Conservation (phyloP, 208 protist species). For the Tritrichomonas musculus region DNA sequence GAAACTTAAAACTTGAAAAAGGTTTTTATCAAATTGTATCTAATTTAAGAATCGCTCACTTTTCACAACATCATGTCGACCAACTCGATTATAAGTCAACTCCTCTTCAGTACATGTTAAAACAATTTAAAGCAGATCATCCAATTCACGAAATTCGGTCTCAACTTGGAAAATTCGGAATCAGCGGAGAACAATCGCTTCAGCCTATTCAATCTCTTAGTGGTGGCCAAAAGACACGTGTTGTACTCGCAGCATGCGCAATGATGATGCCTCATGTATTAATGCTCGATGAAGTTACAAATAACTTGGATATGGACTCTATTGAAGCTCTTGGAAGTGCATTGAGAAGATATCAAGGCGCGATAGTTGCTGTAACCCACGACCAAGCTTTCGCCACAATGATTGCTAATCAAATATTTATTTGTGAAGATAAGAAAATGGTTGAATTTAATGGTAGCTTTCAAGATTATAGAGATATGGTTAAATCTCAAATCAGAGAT, state of each 20-base stretch:
- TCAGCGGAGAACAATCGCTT: constrained; percentile 32
- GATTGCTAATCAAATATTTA: background rate
- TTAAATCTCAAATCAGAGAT: background rate
- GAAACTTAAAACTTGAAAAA: constrained; percentile 31
- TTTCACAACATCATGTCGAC: constrained; percentile 49
- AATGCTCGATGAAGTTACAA: constrained; percentile 44
- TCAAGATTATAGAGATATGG: background rate
- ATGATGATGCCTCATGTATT: constrained; percentile 39
- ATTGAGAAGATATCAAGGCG: constrained; percentile 26
- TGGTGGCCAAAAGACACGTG: constrained; percentile 47
- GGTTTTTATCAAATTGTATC: constrained; percentile 26
- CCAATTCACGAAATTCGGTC: constrained; percentile 9
- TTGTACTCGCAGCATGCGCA: constrained; percentile 35
- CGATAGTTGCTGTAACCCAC: constrained; percentile 31
- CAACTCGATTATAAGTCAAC: constrained; percentile 40
- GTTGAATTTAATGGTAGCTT: background rate
- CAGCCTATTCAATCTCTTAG: constrained; percentile 38
- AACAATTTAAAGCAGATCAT: background rate
- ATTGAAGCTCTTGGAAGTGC: constrained; percentile 38
- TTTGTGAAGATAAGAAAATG: background rate
- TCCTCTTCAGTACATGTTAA: constrained; percentile 40
- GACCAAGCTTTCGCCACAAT: constrained; percentile 27
- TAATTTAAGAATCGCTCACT: constrained; percentile 40
- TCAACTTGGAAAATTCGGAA: constrained; percentile 34
- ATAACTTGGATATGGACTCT: constrained; percentile 45